Evolutionary conservation across 768 basidiomycete genomes (phyloP), one percentile per base, ranked within the genome.

Genomic region (Mycena sanguinolenta): DNA sequence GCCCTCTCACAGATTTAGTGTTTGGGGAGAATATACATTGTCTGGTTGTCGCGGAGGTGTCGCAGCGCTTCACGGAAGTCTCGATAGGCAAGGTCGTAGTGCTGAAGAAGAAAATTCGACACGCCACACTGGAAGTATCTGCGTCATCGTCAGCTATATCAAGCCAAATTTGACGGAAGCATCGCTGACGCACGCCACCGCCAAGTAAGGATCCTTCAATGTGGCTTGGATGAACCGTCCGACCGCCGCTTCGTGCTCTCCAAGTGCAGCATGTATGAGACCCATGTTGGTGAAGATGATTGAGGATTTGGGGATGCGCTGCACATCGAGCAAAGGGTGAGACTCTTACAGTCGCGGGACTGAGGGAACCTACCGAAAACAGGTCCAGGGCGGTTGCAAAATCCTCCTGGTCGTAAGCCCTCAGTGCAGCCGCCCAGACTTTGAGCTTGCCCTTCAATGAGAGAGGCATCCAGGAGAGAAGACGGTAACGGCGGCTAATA

Each of bases 101-200:
- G 88, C 28, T 84, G 86, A 25, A 98, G 85, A 53, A 98, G 84
- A 75, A 97, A 97, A 77, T 95, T 93, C 68, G 94, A 95, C 6
- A 97, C 96, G 30, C 96, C 96, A 69, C 90, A 93, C 79, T 96
- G 95, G 76, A 95, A 95, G 79, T 95, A 91, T 42, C 93, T 94
- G 73, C 16, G 1, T 21, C 10, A n/a, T 5, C 19, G 49, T 55
- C 42, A 25, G 36, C 17, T 1, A 14, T 19, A 39, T 32, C 23
- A 53, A 36, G 38, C 59, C 21, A 12, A 30, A 3, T 19, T 32
- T 8, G 16, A n/a, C 12, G 34, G 46, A 44, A 44, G 12, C 12
- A 25, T n/a, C n/a, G 30, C 16, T 14, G 42, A 83, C 85, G 74
- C 77, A 90, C 76, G 87, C 90, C 28, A 92, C 86, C 16, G 91